Base-by-base conservation (phyloP, 345 rosid species). In the Euclidium syriacum region DNA sequence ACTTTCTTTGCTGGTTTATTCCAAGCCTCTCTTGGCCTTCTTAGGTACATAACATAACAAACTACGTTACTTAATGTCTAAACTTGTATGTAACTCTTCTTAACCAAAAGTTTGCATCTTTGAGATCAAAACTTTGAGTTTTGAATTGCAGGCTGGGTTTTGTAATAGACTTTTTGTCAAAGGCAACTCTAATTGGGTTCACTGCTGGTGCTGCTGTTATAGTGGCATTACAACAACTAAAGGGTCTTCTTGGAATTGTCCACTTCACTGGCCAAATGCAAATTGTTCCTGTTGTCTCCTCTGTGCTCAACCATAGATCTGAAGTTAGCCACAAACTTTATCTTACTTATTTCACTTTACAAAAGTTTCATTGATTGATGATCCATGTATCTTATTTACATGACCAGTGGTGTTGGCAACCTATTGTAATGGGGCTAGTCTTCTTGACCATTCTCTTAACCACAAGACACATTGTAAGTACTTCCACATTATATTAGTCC, bases 181-280 rank as follows among this genome's bases (percentile, higher is more conserved):
- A 85, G 87, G 97, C 99, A 34, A 95, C 96, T 9, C 81, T 95
- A 46, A 59, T 86, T 25, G 99, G 99, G 51, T 95, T 95, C 80
- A 95, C 86, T 87, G 97, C 97, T 34, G 99, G 97, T 26, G 99
- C 97, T 29, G 99, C 99, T 16, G 71, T 95, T 30, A 90, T 95
- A 42, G 99, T 95, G 15, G 83, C 96, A 10, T 75, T 95, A 52
- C 99, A 95, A 36, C 99, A 95, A 66, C 83, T 95, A 4, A 95
- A 95, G 60, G 96, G 96, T 44, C 77, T 95, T 75, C 89, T 95
- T 59, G 99, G 99, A 61, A 95, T 95, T 60, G 85, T 79, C 69
- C 98, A 95, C 64, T 95, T 95, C 75, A 95, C 97, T 51, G 44
- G 50, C 65, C 80, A 85, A 82, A 95, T 95, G 99, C 95, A 88